These are phyloP conservation scores for Irpex rosettiformis DNA, from an alignment of 1,284 basidiomycete genomes.

Conservation along the genomic window DNA sequence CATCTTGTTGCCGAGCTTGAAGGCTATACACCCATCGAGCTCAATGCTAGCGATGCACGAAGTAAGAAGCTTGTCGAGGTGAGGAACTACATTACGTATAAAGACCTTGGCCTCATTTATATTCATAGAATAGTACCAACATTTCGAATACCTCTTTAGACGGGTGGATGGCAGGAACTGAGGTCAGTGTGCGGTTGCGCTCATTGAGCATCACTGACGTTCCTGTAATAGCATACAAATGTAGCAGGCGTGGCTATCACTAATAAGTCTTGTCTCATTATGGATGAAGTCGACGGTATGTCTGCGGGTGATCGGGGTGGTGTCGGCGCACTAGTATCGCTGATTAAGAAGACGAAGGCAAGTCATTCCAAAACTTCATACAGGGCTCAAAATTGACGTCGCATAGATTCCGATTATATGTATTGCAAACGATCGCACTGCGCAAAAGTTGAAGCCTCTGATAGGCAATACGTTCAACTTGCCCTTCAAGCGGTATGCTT, in stretches of 20 bases:
- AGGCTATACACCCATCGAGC: constrained; percentile 90
- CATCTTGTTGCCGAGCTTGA: constrained; percentile 88
- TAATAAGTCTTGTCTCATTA: constrained; percentile 85
- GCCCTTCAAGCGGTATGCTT: constrained; percentile 68
- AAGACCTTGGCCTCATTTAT: not conserved
- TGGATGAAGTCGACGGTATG: constrained; percentile 99
- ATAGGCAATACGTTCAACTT: constrained; percentile 72
- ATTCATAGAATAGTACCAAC: constrained; percentile 72
- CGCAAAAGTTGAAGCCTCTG: constrained; percentile 91
- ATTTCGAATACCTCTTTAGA: constrained; percentile 87
- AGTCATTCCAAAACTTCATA: not conserved
- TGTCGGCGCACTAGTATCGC: constrained; percentile 85
- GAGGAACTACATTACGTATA: constrained; percentile 10
- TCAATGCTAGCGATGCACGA: constrained; percentile 94
- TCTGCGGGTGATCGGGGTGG: constrained; percentile 96
- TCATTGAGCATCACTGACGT: not conserved
- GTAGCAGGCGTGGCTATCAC: constrained; percentile 71
- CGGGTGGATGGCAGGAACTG: constrained; percentile 73
- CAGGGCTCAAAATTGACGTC: too few relatives aligned
- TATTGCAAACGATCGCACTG: constrained; percentile 89
- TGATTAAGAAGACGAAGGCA: constrained; percentile 94
- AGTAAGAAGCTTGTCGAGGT: constrained; percentile 98
- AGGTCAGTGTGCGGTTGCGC: constrained; percentile 37
- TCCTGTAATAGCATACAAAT: constrained; percentile 47
- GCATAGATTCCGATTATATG: constrained; percentile 94